Evolutionary conservation across 768 basidiomycete genomes (phyloP), one percentile per base, ranked within the genome.

Genomic region (Amyloporia xantha): DNA sequence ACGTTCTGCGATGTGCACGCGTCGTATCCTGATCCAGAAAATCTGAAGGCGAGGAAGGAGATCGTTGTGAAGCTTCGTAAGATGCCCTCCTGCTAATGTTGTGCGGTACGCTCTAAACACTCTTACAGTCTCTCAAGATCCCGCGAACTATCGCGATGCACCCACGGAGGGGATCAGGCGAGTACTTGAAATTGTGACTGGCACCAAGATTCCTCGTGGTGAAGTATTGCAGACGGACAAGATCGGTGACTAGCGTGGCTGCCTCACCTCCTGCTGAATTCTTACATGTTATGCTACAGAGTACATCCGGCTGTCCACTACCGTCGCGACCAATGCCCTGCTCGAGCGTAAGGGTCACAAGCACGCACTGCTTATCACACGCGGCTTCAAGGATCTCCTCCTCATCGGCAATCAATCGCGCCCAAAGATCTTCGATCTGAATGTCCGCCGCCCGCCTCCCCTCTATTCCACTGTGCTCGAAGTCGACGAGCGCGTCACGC

Each of bases 331-430:
- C 15, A 98, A 97, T 59, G 94, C 95, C 0, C 76, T 98, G 0
- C 77, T 98, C 5, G 95, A 98, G 60, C 83, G 95, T 41, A 94
- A 95, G 65, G 95, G 95, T 1, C 86, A 91, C 59, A 84, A 82
- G 53, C 91, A 95, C 51, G 94, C 91, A 0, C 72, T 98, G 28
- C 70, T 96, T 12, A 95, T 94, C 59, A 97, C 95, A 1, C 81
- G 81, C 52, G 92, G 92, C 0, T 95, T 94, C 74, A 82, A 81
- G 62, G 94, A 96, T 65, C 81, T 97, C 9, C 76, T 98, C 5
- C 75, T 88, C 26, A 97, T 98, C 50, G 91, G 92, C 7, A 96
- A 96, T 64, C 95, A 97, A 64, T 86, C 91, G 15, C 85, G 95
- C 19, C 95, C 95, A 1, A 82, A 80, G 59, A 96, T 97, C 57